These are phyloP conservation scores for Tuber melanosporum DNA, from an alignment of 495 filamentous ascomycete species.

Conservation along the genomic window DNA sequence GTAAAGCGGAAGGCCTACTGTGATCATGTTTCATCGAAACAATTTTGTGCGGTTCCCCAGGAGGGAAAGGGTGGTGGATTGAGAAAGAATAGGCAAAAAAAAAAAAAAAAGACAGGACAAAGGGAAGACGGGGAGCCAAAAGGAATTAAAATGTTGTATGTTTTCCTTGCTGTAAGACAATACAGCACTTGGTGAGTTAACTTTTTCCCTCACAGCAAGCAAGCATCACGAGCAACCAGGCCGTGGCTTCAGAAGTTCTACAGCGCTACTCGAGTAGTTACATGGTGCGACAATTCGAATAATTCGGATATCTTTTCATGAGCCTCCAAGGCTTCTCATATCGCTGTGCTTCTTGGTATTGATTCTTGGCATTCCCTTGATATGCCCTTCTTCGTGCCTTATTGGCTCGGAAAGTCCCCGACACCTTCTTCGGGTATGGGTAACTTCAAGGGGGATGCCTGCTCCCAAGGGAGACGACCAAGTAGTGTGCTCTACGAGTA, in stretches of 20 bases:
- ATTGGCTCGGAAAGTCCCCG: slow-evolving; percentile 4
- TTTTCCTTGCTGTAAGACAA: neutral
- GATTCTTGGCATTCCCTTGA: neutral
- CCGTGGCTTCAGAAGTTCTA: neutral
- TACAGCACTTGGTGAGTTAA: neutral
- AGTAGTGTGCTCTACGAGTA: neutral
- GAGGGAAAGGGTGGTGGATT: neutral
- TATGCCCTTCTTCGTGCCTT: neutral
- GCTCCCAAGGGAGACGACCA: neutral
- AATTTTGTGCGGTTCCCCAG: neutral
- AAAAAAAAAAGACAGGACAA: slow-evolving; percentile 6
- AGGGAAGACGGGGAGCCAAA: slow-evolving; percentile 15
- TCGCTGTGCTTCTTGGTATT: neutral
- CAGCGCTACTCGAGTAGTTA: neutral
- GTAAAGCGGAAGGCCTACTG: neutral
- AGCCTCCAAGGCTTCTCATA: neutral
- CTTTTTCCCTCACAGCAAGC: neutral
- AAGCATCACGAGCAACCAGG: neutral
- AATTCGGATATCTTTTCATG: neutral
- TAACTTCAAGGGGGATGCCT: neutral
- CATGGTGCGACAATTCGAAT: neutral
- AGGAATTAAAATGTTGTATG: slow-evolving; percentile 8
- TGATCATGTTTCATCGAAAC: slow-evolving; percentile 1
- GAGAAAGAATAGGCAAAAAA: neutral
- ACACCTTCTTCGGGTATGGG: neutral